These are phyloP conservation scores for Funneliformis caledonium DNA, from an alignment of 371 early-diverging fungal species.

Conservation along the genomic window DNA sequence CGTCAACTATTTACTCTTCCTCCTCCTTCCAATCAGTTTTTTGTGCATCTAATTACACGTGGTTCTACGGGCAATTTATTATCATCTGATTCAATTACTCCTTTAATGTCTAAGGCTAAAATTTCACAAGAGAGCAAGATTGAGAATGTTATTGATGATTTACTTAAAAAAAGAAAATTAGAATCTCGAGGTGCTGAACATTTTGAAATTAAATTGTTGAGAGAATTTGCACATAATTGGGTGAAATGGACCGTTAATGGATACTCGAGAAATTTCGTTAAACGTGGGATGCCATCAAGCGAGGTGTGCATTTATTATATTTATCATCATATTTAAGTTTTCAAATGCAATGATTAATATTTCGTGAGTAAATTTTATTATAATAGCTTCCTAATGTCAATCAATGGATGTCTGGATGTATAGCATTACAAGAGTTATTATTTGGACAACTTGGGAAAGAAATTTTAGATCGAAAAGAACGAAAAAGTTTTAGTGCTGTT, in stretches of 20 bases:
- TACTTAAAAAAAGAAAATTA: slow-evolving; percentile 2
- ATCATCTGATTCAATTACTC: neutral
- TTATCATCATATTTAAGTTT: neutral
- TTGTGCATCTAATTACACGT: slow-evolving; percentile 32
- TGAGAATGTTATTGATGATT: slow-evolving; percentile 3
- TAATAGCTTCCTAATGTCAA: slow-evolving; percentile 6
- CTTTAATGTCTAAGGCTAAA: neutral
- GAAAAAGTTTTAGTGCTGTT: slow-evolving; percentile 27
- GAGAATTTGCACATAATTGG: slow-evolving; percentile 25
- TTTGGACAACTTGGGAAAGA: slow-evolving; percentile 33
- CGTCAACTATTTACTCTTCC: slow-evolving; percentile 35
- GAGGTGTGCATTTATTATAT: slow-evolving; percentile 24
- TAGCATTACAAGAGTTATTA: slow-evolving; percentile 26
- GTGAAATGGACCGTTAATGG: slow-evolving; percentile 32
- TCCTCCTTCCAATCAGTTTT: slow-evolving; percentile 32
- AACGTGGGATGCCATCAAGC: slow-evolving; percentile 12
- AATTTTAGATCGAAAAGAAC: slow-evolving; percentile 32
- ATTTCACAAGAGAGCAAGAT: neutral
- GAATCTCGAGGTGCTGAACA: slow-evolving; percentile 3
- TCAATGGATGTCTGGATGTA: slow-evolving; percentile 29
- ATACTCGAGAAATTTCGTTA: slow-evolving; percentile 24
- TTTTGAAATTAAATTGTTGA: slow-evolving; percentile 35
- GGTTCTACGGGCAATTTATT: slow-evolving; percentile 30
- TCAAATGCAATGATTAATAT: neutral
- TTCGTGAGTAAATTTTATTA: neutral